A percentile compares a stretch with the other conserved stretches of the same genome.
phyloP scores from a whole-genome alignment of 495 filamentous ascomycete species.

The Cairneyella variabilis region DNA sequence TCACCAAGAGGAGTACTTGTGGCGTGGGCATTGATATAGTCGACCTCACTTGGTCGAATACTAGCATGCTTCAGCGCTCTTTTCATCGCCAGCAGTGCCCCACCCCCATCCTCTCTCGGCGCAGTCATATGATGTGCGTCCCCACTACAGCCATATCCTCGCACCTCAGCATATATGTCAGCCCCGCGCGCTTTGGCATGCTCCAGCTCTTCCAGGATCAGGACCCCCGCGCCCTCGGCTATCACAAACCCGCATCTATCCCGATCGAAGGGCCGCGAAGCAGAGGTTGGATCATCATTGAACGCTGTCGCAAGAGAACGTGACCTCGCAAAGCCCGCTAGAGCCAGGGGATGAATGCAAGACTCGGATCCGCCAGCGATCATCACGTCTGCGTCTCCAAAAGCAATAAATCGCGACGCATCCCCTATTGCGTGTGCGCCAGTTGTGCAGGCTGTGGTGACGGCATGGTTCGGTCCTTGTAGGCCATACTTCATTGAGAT shows the following conservation, averaged over 20 bases:
- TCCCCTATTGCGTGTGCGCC: conserved; percentile 93
- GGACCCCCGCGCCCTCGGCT: conserved; percentile 82
- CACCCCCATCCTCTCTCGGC: conserved; percentile 74
- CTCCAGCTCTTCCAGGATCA: conserved; percentile 86
- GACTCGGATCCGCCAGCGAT: conserved; percentile 90
- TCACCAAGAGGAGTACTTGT: conserved; percentile 85
- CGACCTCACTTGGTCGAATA: conserved; percentile 64
- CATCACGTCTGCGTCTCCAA: conserved; percentile 91
- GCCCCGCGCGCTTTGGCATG: conserved; percentile 80
- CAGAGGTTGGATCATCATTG: conserved; percentile 67
- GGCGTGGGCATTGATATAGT: conserved; percentile 95
- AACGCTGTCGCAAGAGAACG: conserved; percentile 77
- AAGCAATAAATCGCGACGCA: conserved; percentile 83
- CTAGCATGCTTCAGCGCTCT: conserved; percentile 71
- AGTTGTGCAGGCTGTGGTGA: conserved; percentile 92
- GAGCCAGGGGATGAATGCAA: conserved; percentile 90
- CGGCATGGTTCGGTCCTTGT: conserved; percentile 84
- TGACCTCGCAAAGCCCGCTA: conserved; percentile 86
- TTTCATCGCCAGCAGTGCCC: conserved; percentile 81
- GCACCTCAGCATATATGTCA: conserved; percentile 82
- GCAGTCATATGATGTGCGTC: conserved; percentile 94
- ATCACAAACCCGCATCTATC: conserved; percentile 84
- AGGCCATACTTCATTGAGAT: conserved; percentile 92
- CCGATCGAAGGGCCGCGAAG: conserved; percentile 87
- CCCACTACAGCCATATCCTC: conserved; percentile 80